phyloP scores from a whole-genome alignment of 805 yeast species.

The Spathaspora girioi region DNA sequence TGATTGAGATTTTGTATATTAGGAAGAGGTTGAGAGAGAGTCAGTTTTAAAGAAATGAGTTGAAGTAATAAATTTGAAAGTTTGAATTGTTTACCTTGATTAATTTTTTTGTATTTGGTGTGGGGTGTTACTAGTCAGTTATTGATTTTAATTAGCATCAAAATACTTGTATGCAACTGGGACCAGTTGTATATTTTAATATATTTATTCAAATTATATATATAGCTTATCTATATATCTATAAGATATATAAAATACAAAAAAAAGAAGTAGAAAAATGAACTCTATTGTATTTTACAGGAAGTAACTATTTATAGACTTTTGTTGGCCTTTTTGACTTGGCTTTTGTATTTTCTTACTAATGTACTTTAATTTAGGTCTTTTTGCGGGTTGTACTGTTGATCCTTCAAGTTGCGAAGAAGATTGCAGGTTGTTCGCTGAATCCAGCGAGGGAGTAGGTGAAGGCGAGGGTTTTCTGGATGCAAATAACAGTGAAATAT shows the following conservation, averaged over 20 bases:
- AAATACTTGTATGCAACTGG: background rate
- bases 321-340: conserved; percentile 13
- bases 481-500: conserved; percentile 30
- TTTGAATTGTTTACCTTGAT: background rate
- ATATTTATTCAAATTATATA: background rate
- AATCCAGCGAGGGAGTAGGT: background rate
- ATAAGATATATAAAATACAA: background rate
- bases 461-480: background rate
- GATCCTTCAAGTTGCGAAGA: background rate
- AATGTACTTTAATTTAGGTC: conserved; percentile 11
- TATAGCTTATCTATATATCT: background rate
- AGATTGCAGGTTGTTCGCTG: background rate
- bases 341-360: conserved; percentile 14
- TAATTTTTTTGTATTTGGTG: background rate
- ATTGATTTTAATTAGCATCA: background rate
- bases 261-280: background rate
- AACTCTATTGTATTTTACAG: background rate
- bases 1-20: background rate
- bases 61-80: background rate
- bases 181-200: background rate
- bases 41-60: background rate
- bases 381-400: conserved; percentile 4
- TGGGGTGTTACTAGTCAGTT: background rate
- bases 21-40: background rate
- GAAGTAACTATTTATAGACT: conserved; percentile 23